Percentiles rank a stretch among this genome's conserved stretches.
These are phyloP conservation scores for Rosa rugosa DNA, from an alignment of 306 rosid species.

Conservation along the genomic window DNA sequence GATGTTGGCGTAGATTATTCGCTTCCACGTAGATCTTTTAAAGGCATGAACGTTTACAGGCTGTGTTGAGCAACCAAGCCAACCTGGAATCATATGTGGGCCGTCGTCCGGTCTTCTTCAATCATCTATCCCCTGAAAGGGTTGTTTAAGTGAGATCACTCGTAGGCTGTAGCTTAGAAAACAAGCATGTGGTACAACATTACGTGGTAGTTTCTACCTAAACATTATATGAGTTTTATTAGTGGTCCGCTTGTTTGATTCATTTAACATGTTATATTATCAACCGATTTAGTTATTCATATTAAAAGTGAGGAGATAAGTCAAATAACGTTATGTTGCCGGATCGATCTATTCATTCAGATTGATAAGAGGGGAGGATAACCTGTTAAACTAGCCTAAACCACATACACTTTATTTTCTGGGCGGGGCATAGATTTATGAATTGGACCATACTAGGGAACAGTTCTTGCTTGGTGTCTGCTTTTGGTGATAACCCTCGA, in stretches of 20 bases:
- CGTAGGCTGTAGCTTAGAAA: background rate
- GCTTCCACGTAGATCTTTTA: background rate
- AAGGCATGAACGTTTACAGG: slow-evolving; percentile 36
- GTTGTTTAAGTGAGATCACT: background rate
- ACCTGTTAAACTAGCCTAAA: background rate
- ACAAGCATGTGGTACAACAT: background rate
- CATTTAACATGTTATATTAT: background rate
- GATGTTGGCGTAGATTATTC: background rate
- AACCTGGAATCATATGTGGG: slow-evolving; percentile 41
- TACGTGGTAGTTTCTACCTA: background rate
- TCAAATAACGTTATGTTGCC: background rate
- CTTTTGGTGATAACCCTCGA: background rate
- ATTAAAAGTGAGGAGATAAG: background rate
- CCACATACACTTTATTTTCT: background rate
- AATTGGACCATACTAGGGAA: background rate
- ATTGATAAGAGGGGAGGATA: background rate
- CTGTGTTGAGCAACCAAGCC: slow-evolving; percentile 44
- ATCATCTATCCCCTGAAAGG: background rate
- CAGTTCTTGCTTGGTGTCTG: background rate
- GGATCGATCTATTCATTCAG: background rate
- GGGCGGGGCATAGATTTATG: background rate
- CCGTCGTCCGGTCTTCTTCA: slow-evolving; percentile 9
- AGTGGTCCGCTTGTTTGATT: background rate
- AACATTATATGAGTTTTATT: background rate
- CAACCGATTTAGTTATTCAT: background rate